These are phyloP conservation scores for Termitomyces sp. DNA, from an alignment of 768 basidiomycete species.

Conservation along the genomic window DNA sequence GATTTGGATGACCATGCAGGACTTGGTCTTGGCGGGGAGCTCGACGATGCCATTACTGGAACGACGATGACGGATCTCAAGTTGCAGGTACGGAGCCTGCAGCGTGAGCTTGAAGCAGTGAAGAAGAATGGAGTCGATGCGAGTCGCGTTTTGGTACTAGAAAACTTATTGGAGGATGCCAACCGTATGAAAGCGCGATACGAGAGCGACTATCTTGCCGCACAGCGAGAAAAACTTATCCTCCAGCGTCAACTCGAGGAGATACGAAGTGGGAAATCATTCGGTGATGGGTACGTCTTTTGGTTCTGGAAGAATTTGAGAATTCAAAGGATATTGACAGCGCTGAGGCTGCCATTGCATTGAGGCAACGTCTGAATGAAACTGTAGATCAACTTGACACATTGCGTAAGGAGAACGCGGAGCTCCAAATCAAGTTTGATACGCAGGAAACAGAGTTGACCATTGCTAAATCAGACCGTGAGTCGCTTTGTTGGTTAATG, in stretches of 20 bases:
- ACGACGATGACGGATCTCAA: constrained; percentile 92
- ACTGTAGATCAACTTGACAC: constrained; percentile 75
- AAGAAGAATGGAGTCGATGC: constrained; percentile 73
- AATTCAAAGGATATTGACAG: constrained; percentile 30
- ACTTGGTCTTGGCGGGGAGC: constrained; percentile 74
- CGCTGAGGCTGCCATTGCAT: constrained; percentile 81
- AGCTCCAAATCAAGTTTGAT: constrained; percentile 67
- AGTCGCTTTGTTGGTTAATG: constrained; percentile 20
- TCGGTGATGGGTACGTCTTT: constrained; percentile 68
- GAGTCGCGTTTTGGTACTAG: constrained; percentile 76
- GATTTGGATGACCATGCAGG: constrained; percentile 33
- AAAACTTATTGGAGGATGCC: constrained; percentile 88
- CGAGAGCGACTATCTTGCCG: constrained; percentile 80
- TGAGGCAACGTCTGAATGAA: constrained; percentile 85
- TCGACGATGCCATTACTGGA: constrained; percentile 81
- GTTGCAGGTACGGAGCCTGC: constrained; percentile 74
- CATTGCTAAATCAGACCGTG: constrained; percentile 83
- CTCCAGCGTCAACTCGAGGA: constrained; percentile 82
- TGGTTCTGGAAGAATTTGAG: neutral
- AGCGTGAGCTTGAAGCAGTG: constrained; percentile 74
- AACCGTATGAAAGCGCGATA: constrained; percentile 87
- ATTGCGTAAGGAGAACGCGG: constrained; percentile 61
- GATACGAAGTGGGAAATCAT: constrained; percentile 79
- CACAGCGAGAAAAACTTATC: constrained; percentile 78
- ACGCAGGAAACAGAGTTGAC: constrained; percentile 62